Conservation (phyloP, 495 filamentous ascomycete species). For the Hypoxylon fragiforme region DNA sequence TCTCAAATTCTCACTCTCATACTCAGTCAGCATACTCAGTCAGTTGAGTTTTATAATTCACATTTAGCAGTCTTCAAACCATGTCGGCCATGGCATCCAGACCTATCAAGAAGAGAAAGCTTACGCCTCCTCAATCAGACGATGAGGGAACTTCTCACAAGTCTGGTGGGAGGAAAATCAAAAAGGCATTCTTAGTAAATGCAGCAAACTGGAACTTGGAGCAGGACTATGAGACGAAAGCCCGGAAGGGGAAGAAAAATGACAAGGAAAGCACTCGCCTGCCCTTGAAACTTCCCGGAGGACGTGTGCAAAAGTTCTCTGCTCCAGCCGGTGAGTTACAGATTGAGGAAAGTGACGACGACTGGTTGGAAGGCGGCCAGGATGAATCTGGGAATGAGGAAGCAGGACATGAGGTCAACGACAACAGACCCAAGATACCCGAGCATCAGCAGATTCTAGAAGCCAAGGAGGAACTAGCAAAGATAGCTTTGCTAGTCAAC, state of each 20-base stretch:
- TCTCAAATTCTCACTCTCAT: conserved; percentile 1
- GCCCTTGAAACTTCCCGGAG: conserved; percentile 80
- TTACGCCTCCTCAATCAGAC: conserved; percentile 44
- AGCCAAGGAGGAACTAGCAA: conserved; percentile 91
- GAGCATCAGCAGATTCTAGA: conserved; percentile 76
- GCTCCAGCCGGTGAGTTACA: conserved; percentile 46
- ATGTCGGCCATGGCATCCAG: conserved; percentile 51
- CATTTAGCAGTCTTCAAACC: too few species aligned
- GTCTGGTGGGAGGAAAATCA: conserved; percentile 40
- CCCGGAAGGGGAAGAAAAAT: conserved; percentile 72
- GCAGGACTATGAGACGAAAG: conserved; percentile 82
- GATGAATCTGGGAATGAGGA: conserved; percentile 46
- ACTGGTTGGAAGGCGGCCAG: conserved; percentile 54
- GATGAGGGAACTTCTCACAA: conserved; percentile 32
- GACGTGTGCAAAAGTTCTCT: conserved; percentile 65
- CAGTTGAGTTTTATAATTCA: too few species aligned
- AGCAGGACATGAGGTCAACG: conserved; percentile 34
- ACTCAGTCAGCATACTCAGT: too few species aligned
- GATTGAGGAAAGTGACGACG: conserved; percentile 55
- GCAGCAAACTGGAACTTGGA: conserved; percentile 79
- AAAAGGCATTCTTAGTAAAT: conserved; percentile 51
- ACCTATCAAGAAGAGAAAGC: conserved; percentile 49
- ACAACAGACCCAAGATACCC: conserved; percentile 64
- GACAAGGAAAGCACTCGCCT: conserved; percentile 72
- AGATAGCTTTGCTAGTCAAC: conserved; percentile 77